These are phyloP conservation scores for Apostasia ramifera DNA, from an alignment of 106 monocot species.

Conservation along the genomic window DNA sequence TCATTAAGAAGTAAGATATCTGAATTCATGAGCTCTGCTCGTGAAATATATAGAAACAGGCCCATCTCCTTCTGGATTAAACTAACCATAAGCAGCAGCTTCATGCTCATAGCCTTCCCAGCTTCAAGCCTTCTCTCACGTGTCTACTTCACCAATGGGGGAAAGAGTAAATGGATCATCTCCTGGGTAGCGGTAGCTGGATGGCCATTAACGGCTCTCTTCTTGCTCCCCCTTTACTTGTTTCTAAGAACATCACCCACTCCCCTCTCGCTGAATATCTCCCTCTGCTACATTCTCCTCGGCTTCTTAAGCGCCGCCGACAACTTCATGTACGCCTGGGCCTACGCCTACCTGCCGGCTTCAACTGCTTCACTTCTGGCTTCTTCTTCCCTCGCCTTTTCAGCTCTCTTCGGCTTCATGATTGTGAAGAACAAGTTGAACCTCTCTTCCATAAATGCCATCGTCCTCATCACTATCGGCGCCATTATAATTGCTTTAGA, in stretches of 20 bases:
- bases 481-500: conserved; percentile 75
- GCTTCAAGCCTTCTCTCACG: conserved; percentile 89
- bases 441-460: conserved; percentile 67
- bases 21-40: conserved; percentile 9
- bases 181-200: conserved; percentile 91
- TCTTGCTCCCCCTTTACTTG: conserved; percentile 58
- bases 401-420: conserved; percentile 67
- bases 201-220: conserved; percentile 69
- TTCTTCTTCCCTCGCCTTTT: conserved; percentile 69
- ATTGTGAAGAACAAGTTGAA: conserved; percentile 72
- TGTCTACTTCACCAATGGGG: conserved; percentile 67
- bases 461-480: conserved; percentile 64
- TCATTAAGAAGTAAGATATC: conserved; percentile 14
- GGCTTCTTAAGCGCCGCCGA: conserved; percentile 86
- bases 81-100: conserved; percentile 34
- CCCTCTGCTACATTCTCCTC: conserved; percentile 54
- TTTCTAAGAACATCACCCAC: conserved; percentile 35
- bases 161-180: conserved; percentile 90
- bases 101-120: conserved; percentile 85
- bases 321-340: conserved; percentile 87
- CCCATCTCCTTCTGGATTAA: conserved; percentile 64
- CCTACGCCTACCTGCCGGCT: conserved; percentile 88
- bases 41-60: conserved; percentile 31
- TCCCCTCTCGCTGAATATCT: conserved; percentile 49
- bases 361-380: conserved; percentile 84